Percentiles rank a stretch among this genome's conserved stretches.
These are phyloP conservation scores for Botryosphaeria dothidea DNA, from an alignment of 2,329 filamentous ascomycete species.

Conservation along the genomic window DNA sequence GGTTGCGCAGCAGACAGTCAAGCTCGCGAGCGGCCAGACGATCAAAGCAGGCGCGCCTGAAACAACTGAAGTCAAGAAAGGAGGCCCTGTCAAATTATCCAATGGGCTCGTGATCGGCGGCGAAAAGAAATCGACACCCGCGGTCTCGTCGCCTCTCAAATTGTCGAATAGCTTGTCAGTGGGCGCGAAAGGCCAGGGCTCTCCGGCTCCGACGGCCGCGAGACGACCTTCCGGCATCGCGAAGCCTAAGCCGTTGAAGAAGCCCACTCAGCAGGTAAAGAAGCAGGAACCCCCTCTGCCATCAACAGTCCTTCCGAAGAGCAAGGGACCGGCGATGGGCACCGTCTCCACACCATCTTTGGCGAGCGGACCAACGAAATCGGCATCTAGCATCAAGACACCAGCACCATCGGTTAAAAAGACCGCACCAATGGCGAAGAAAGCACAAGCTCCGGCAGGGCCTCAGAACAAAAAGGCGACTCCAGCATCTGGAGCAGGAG, in stretches of 20 bases:
- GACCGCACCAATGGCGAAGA: not conserved
- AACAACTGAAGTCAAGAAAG: conserved; percentile 1
- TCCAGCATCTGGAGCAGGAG: not conserved
- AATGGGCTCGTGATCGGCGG: not conserved
- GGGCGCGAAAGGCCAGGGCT: not conserved
- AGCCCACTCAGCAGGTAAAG: not conserved
- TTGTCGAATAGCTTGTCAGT: conserved; percentile 1
- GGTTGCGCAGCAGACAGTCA: conserved; percentile 14
- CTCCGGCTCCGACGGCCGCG: not conserved
- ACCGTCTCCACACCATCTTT: not conserved
- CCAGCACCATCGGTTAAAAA: not conserved
- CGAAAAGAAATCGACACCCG: not conserved
- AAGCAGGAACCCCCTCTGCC: not conserved
- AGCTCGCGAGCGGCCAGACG: conserved; percentile 12
- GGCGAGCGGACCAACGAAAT: not conserved
- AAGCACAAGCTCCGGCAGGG: not conserved
- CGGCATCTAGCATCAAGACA: not conserved
- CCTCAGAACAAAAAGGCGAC: not conserved
- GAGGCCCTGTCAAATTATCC: conserved; percentile 5
- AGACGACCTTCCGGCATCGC: not conserved
- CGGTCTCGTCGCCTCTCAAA: not conserved
- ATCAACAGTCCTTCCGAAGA: conserved; percentile 2
- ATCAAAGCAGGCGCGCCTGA: conserved; percentile 1
- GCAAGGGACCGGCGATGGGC: not conserved
- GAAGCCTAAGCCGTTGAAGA: not conserved